Conservation (phyloP, 1,284 basidiomycete genomes). For the Pseudozyma sp. region DNA sequence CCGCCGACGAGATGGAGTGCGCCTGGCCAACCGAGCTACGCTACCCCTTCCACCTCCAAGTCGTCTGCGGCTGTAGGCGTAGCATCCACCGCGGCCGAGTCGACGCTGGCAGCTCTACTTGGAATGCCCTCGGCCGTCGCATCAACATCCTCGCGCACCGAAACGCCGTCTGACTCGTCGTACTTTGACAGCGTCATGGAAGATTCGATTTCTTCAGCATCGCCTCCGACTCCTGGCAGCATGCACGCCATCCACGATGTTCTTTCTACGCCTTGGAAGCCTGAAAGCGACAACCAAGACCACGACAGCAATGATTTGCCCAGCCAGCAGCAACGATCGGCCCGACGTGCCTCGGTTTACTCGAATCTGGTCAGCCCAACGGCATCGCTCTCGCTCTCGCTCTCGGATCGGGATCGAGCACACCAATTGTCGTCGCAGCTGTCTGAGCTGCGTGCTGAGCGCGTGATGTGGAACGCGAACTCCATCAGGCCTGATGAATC, state of each 20-base stretch:
- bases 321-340: slow-evolving; percentile 11
- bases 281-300: background rate
- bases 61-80: slow-evolving; percentile 7
- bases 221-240: slow-evolving; percentile 45
- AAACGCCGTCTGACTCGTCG: slow-evolving; percentile 41
- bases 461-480: slow-evolving; percentile 38
- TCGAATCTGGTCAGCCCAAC: slow-evolving; percentile 24
- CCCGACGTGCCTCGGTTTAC: slow-evolving; percentile 24
- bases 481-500: background rate
- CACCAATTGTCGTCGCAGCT: slow-evolving; percentile 33
- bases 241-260: slow-evolving; percentile 37
- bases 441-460: slow-evolving; percentile 33
- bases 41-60: slow-evolving; percentile 4
- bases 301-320: background rate
- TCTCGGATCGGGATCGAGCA: slow-evolving; percentile 37
- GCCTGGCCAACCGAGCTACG: slow-evolving; percentile 22
- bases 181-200: slow-evolving; percentile 48
- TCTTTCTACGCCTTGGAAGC: slow-evolving; percentile 35
- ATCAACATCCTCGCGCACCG: slow-evolving; percentile 31
- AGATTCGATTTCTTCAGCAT: slow-evolving; percentile 35
- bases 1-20: background rate
- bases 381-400: slow-evolving; percentile 35
- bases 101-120: slow-evolving; percentile 41
- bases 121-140: slow-evolving; percentile 36
- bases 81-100: slow-evolving; percentile 22